Evolutionary conservation across 2,329 filamentous ascomycete genomes (phyloP), one percentile per base, ranked within the genome.

Genomic region (Tolypocladium tropicale): DNA sequence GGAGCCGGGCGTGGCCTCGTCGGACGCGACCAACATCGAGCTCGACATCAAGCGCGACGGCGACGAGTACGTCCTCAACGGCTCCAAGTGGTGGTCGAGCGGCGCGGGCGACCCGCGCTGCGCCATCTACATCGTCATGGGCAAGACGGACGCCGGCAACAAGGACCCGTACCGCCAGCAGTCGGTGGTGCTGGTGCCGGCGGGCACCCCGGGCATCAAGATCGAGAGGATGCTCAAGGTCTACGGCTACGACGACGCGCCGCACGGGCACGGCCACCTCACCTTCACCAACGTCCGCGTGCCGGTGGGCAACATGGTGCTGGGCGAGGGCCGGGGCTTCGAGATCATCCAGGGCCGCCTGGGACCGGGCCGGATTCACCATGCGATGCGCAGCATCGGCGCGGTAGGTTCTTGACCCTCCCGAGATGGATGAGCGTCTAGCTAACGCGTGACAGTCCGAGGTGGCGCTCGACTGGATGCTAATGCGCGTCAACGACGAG

Each of bases 21-120:
- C 87, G 52, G 93, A 97, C 76, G 94, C 94, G 6, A 95, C 85
- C 56, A 97, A 99, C 70, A 96, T 96, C 62, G 80, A 91, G 74
- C 78, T 99, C 69, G 82, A 79, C 57, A 96, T 99, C 69, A 81
- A 77, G 62, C 84, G 82, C 57, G 90, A 96, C 62, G 93, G 92
- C 12, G 84, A 94, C 67, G 84, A 94, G 64, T 96, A 94, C 68
- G 84, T 97, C 21, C 80, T 99, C 55, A 96, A 97, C 68, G 94
- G 94, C 56, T 65, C 93, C 83, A 99, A 99, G 90, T 99, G 94
- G 94, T 99, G 94, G 94, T 95, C 90, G 32, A 95, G 90, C 61
- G 94, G 94, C 62, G 91, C 92, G 21, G 94, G 94, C 57, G 94
- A 99, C 74, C 88, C 88, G 57, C 83, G 93, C 65, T 99, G 94